A percentile compares a stretch with the other conserved stretches of the same genome.
Evolutionary conservation across 1,284 basidiomycete genomes (phyloP).

Genomic region (Pyrrhoderma lamaoense): DNA sequence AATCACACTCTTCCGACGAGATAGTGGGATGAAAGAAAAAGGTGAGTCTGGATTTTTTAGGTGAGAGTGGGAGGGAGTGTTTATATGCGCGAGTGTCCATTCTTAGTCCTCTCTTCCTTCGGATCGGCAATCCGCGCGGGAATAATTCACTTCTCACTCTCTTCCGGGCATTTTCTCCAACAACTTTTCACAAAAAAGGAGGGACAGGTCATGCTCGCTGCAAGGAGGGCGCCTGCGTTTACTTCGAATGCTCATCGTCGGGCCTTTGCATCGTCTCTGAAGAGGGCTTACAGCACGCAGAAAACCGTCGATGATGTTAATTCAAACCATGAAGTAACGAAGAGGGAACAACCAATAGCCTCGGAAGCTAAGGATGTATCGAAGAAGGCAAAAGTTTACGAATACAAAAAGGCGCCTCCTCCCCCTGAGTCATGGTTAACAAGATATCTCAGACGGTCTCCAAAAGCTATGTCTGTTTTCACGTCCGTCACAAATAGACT

Average conservation of each 20-base stretch:
- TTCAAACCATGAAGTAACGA: conserved; percentile 1
- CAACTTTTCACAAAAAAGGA: neutral
- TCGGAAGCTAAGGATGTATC: neutral
- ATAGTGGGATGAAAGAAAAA: neutral
- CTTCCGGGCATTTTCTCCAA: neutral
- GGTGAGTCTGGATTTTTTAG: conserved; percentile 3
- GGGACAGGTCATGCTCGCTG: conserved; percentile 1
- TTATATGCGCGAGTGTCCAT: neutral
- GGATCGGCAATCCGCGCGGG: neutral
- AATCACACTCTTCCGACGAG: neutral
- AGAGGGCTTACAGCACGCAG: conserved; percentile 2
- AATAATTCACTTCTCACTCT: neutral
- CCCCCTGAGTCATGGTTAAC: conserved; percentile 48
- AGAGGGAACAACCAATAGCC: neutral
- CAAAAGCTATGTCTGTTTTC: conserved; percentile 43
- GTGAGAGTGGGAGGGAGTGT: neutral
- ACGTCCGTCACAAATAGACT: conserved; percentile 23
- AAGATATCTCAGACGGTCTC: conserved; percentile 45
- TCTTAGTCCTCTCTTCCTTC: neutral
- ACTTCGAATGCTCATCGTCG: neutral
- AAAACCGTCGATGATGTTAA: neutral
- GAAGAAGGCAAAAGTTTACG: conserved; percentile 19
- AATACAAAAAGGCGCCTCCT: conserved; percentile 20
- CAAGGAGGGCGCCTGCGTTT: conserved; percentile 14
- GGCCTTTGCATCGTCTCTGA: neutral